phyloP scores from a whole-genome alignment of 306 rosid genomes.

The Malus fusca region DNA sequence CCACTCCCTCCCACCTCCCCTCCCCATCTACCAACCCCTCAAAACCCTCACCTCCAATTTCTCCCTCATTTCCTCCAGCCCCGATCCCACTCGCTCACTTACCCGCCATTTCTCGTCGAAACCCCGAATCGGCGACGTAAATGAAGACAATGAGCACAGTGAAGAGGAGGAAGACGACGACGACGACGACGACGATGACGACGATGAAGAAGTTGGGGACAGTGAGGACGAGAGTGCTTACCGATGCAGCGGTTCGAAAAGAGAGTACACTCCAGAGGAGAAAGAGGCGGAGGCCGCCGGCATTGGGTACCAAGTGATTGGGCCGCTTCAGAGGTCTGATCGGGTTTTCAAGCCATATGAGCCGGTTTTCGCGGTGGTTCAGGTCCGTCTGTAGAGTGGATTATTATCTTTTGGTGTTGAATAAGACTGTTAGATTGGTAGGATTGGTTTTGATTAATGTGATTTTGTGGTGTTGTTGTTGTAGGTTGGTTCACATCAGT shows the following conservation, averaged over 20 bases:
- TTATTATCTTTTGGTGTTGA: background rate
- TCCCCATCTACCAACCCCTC: conserved; percentile 16
- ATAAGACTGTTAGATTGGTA: background rate
- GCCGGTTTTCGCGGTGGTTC: conserved; percentile 75
- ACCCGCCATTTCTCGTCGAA: conserved; percentile 47
- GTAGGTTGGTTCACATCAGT: conserved; percentile 90
- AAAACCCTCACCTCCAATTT: conserved; percentile 11
- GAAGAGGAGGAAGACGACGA: conserved; percentile 1
- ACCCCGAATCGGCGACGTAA: conserved; percentile 13
- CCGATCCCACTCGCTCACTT: conserved; percentile 24
- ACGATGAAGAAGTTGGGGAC: conserved; percentile 22
- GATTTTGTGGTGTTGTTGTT: background rate
- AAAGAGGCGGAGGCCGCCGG: conserved; percentile 61
- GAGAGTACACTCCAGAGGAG: conserved; percentile 62
- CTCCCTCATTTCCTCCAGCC: conserved; percentile 15
- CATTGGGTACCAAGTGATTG: conserved; percentile 67
- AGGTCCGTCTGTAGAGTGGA: conserved; percentile 31
- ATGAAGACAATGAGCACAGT: conserved; percentile 16
- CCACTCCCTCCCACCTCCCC: conserved; percentile 25
- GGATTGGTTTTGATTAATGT: background rate
- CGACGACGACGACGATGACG: conserved; percentile 26
- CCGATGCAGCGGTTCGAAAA: conserved; percentile 23
- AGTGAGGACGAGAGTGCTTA: conserved; percentile 33
- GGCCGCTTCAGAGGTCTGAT: conserved; percentile 49
- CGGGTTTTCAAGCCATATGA: conserved; percentile 62